phyloP scores from a whole-genome alignment of 2,329 filamentous ascomycete species.

The Trichophyton equinum region DNA sequence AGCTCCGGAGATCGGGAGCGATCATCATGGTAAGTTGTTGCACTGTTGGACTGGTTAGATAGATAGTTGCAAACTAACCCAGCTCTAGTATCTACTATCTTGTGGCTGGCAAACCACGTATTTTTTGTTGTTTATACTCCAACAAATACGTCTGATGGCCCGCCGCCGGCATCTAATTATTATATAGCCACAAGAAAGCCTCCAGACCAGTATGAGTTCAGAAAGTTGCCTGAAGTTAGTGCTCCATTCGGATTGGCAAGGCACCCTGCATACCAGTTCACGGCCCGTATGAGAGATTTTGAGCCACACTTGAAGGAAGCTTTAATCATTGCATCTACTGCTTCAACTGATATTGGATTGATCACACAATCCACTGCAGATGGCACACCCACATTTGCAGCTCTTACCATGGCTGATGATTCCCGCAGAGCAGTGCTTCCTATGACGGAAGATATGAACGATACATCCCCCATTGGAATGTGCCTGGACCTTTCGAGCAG shows the following conservation, averaged over 20 bases:
- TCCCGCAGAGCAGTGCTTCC: slow-evolving; percentile 63
- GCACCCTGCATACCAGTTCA: slow-evolving; percentile 60
- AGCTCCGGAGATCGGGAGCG: slow-evolving; percentile 52
- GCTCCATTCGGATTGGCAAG: slow-evolving; percentile 56
- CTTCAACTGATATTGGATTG: slow-evolving; percentile 64
- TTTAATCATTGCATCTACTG: slow-evolving; percentile 69
- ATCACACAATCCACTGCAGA: slow-evolving; percentile 57
- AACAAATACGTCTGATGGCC: slow-evolving; percentile 41
- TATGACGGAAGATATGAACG: slow-evolving; percentile 50
- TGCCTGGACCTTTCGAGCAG: slow-evolving; percentile 72
- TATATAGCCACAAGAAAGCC: slow-evolving; percentile 60
- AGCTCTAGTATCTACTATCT: slow-evolving; percentile 55
- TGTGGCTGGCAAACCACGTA: slow-evolving; percentile 78
- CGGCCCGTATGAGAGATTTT: slow-evolving; percentile 67
- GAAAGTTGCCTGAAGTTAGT: slow-evolving; percentile 62
- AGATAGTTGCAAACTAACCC: background rate
- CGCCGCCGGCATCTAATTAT: slow-evolving; percentile 54
- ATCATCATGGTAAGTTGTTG: slow-evolving; percentile 50
- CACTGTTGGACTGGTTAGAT: background rate
- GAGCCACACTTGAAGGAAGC: slow-evolving; percentile 68
- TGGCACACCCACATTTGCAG: slow-evolving; percentile 56
- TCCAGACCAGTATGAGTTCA: slow-evolving; percentile 49
- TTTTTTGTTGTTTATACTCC: slow-evolving; percentile 71
- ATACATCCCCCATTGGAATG: slow-evolving; percentile 67
- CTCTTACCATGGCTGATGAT: slow-evolving; percentile 60